These are phyloP conservation scores for Lactuca saligna DNA, from an alignment of 129 eudicot species.

Conservation along the genomic window DNA sequence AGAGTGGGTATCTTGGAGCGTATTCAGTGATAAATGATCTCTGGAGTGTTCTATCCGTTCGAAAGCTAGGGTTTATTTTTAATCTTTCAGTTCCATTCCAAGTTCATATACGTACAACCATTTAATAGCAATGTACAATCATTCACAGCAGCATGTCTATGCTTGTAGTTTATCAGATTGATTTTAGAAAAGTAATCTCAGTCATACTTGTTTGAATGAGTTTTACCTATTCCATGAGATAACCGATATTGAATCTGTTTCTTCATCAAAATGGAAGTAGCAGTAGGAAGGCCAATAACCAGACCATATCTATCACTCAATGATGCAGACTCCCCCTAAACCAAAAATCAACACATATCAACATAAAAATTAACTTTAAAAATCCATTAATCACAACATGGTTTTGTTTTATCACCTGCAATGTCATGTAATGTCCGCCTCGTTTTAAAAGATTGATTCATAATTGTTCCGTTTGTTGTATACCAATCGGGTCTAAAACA, in stretches of 20 bases:
- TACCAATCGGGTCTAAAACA: conserved; percentile 88
- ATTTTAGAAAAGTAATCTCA: neutral
- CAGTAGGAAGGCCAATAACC: conserved; percentile 72
- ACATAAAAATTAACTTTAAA: conserved; percentile 4
- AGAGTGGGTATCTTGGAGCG: too few species aligned
- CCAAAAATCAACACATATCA: conserved; percentile 17
- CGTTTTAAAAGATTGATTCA: conserved; percentile 72
- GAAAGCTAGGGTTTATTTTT: too few species aligned
- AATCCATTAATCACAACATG: neutral
- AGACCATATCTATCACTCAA: conserved; percentile 83
- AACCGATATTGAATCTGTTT: conserved; percentile 72
- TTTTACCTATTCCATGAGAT: conserved; percentile 94
- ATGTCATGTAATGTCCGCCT: conserved; percentile 95
- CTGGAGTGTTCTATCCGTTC: too few species aligned
- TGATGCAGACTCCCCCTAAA: conserved; percentile 94
- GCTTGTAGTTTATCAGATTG: too few species aligned
- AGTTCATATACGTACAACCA: too few species aligned
- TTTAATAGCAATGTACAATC: too few species aligned
- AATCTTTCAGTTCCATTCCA: too few species aligned
- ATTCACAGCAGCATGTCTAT: too few species aligned
- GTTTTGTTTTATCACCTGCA: conserved; percentile 55
- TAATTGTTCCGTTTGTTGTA: conserved; percentile 75
- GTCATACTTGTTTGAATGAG: neutral
- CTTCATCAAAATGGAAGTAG: conserved; percentile 70
- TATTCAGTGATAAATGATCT: too few species aligned